Conservation (phyloP, 2,329 filamentous ascomycete species). For the Calonectria montana region DNA sequence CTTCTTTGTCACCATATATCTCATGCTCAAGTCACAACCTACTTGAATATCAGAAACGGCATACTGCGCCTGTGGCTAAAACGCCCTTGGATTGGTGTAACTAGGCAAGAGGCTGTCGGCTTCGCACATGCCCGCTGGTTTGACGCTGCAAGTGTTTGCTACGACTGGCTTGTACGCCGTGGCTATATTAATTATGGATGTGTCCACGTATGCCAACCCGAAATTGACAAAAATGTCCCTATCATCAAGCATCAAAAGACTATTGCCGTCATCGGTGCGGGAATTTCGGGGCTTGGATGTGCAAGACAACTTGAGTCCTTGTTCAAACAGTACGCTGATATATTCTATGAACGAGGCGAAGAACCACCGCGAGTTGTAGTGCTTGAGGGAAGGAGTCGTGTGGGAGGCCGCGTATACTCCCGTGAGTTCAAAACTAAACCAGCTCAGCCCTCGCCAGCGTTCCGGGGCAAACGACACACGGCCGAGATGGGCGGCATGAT, state of each 20-base stretch:
- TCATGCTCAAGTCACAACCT: constrained; percentile 90
- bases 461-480: constrained; percentile 75
- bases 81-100: constrained; percentile 86
- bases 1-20: constrained; percentile 86
- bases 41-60: constrained; percentile 95
- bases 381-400: constrained; percentile 85
- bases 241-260: constrained; percentile 69
- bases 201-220: constrained; percentile 69
- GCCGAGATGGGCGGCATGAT: constrained; percentile 99
- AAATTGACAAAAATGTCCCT: constrained; percentile 53
- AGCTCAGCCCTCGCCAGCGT: constrained; percentile 59
- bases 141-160: constrained; percentile 86
- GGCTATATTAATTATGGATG: constrained; percentile 99
- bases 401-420: constrained; percentile 95
- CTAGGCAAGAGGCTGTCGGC: constrained; percentile 86
- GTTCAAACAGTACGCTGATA: constrained; percentile 81
- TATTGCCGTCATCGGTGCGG: constrained; percentile 89
- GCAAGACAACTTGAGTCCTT: constrained; percentile 91
- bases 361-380: constrained; percentile 80
- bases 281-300: constrained; percentile 93
- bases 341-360: constrained; percentile 73
- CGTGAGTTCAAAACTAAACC: constrained; percentile 72
- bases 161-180: constrained; percentile 89
- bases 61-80: constrained; percentile 91
- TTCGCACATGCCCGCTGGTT: constrained; percentile 93